Evolutionary conservation across 495 filamentous ascomycete species (phyloP), one percentile per base, ranked within the genome.

Genomic region (Penicillium roqueforti): DNA sequence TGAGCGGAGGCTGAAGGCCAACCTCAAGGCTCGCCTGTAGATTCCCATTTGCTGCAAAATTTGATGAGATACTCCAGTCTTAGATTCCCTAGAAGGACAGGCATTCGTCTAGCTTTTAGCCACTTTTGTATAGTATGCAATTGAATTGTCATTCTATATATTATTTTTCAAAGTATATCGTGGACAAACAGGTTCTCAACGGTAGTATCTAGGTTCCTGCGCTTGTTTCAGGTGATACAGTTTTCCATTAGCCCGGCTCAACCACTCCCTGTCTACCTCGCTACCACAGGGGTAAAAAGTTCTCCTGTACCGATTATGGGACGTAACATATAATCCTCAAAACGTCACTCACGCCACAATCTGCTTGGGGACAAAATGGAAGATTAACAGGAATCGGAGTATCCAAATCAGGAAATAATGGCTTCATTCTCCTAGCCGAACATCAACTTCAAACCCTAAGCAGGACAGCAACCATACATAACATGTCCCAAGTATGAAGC

Each of bases 1-100:
- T 46, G 92, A 96, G 84, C 82, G 81, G 70, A 74, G 90, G 67
- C 73, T 97, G 70, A 90, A 88, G 83, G 51, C 71, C 22, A 78
- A 74, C 68, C 68, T 87, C 65, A 79, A 82, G 73, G 51, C 71
- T 47, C 71, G 68, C 31, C 58, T 73, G 41, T 73, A 72, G 56
- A 71, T 47, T 44, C 18, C 32, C 19, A 19, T 44, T 45, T 31
- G 18, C 18, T 23, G 36, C 7, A 43, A 43, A 25, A 25, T 44
- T 52, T 52, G 29, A 51, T 51, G 48, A 50, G 34, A 52, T 52
- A 52, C 41, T 44, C 40, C 50, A 13, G 50, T 32, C 44, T 44
- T 52, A 52, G 29, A 52, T 31, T 44, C 14, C 38, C 39, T 53
- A 57, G 48, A 8, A 8, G 39, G 34, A 54, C 47, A 16, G 19